A percentile compares a stretch with the other conserved stretches of the same genome.
Evolutionary conservation across 495 filamentous ascomycete species (phyloP).

Genomic region (Tirmania nivea): DNA sequence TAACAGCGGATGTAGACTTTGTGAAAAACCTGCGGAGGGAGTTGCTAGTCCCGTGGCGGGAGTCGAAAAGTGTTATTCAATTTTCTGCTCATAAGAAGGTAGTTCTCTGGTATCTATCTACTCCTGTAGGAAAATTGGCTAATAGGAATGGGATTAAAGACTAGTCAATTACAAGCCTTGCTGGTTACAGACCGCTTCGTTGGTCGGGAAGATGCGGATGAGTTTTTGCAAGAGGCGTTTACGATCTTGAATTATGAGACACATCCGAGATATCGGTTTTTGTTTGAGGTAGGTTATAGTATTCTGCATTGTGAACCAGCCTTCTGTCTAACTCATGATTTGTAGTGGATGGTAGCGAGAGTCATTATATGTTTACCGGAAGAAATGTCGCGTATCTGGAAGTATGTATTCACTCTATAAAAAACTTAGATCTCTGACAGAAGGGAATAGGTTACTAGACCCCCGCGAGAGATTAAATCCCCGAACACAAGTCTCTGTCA

Average conservation of each 20-base stretch:
- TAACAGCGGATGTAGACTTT: too few species aligned
- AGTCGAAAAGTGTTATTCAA: too few species aligned
- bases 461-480: slow-evolving; percentile 7
- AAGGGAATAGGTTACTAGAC: slow-evolving; percentile 4
- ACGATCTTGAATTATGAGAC: slow-evolving; percentile 22
- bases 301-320: background rate
- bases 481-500: slow-evolving; percentile 22
- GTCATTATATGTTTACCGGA: slow-evolving; percentile 17
- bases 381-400: slow-evolving; percentile 10
- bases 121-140: too few species aligned
- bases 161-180: slow-evolving; percentile 26
- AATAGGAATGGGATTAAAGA: background rate
- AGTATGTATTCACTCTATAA: slow-evolving; percentile 1
- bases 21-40: too few species aligned
- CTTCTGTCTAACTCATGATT: background rate
- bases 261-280: slow-evolving; percentile 25
- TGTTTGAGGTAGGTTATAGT: slow-evolving; percentile 14
- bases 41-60: too few species aligned
- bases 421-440: background rate
- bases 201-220: slow-evolving; percentile 6
- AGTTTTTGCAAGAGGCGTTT: slow-evolving; percentile 9
- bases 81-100: too few species aligned
- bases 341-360: slow-evolving; percentile 24
- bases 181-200: slow-evolving; percentile 21
- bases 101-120: too few species aligned